Conservation (phyloP, 177 flowering plant species). For the Vitis hybrid region DNA sequence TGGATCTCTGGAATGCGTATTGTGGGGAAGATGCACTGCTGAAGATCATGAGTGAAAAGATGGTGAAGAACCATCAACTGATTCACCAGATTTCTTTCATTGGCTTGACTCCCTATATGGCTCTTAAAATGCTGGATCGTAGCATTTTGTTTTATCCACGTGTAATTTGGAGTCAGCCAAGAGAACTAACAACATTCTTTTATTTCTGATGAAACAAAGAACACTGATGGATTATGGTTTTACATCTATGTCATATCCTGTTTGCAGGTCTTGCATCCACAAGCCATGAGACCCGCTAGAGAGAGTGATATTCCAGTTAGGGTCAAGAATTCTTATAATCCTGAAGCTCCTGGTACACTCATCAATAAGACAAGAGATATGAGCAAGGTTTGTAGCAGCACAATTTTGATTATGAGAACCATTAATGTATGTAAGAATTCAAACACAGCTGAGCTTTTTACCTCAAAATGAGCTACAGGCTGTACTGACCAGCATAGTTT, state of each 20-base stretch:
- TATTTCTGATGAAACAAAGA: not conserved
- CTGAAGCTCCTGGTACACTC: conserved; percentile 90
- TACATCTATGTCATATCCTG: not conserved
- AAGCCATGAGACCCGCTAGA: conserved; percentile 96
- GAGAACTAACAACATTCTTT: not conserved
- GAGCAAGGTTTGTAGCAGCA: conserved; percentile 61
- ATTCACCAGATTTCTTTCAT: no score
- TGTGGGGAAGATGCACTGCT: no score
- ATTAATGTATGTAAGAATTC: not conserved
- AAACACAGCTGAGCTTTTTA: not conserved
- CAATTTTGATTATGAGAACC: not conserved
- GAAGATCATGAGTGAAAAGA: no score
- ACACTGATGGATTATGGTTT: no score
- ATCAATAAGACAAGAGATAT: conserved; percentile 80
- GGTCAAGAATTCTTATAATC: conserved; percentile 96
- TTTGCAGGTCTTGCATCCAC: conserved; percentile 93
- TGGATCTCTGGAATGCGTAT: no score
- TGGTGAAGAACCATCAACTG: no score
- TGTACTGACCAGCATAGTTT: conserved; percentile 87
- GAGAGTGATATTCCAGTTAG: conserved; percentile 95
- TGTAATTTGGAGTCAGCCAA: no score
- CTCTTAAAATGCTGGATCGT: no score
- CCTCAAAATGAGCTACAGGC: conserved; percentile 49
- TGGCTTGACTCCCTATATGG: no score
- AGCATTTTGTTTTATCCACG: no score